Evolutionary conservation across 2,329 filamentous ascomycete species (phyloP).

Genomic region (Colletotrichum zoysiae): DNA sequence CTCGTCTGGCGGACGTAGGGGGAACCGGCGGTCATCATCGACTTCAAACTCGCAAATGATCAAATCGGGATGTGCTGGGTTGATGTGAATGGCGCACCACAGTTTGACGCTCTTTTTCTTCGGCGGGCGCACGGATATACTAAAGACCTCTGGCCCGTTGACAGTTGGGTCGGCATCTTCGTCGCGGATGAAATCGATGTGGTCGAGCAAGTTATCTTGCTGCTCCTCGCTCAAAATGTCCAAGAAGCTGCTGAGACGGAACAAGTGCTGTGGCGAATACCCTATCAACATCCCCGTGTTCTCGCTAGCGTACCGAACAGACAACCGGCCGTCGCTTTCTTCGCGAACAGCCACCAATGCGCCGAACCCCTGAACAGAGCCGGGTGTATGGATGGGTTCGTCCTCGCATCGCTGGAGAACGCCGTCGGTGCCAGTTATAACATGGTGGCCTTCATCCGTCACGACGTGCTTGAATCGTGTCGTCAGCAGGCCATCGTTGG

Average conservation of each 20-base stretch:
- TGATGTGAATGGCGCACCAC: constrained; percentile 90
- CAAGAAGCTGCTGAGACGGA: constrained; percentile 80
- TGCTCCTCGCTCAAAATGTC: constrained; percentile 88
- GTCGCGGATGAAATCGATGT: constrained; percentile 88
- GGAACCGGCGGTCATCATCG: constrained; percentile 79
- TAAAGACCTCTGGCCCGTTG: constrained; percentile 90
- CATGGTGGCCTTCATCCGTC: constrained; percentile 82
- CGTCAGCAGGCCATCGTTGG: constrained; percentile 63
- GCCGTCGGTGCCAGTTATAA: constrained; percentile 84
- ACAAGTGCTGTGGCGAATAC: constrained; percentile 81
- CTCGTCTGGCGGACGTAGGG: constrained; percentile 73
- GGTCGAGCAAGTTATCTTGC: constrained; percentile 84
- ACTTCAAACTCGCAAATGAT: constrained; percentile 91
- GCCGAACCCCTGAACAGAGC: constrained; percentile 85
- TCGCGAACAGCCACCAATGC: constrained; percentile 80
- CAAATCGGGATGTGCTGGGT: constrained; percentile 74
- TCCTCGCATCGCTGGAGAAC: constrained; percentile 87
- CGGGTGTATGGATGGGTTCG: constrained; percentile 90
- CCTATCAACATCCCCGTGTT: constrained; percentile 83
- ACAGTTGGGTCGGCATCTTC: constrained; percentile 80
- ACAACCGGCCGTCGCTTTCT: constrained; percentile 74
- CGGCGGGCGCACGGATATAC: constrained; percentile 76
- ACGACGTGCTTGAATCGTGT: constrained; percentile 83
- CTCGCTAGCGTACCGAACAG: constrained; percentile 82
- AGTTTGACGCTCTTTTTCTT: constrained; percentile 73